Evolutionary conservation across 139 green algal species (phyloP), one percentile per base, ranked within the genome.

Genomic region (Spirogloea muscicola): DNA sequence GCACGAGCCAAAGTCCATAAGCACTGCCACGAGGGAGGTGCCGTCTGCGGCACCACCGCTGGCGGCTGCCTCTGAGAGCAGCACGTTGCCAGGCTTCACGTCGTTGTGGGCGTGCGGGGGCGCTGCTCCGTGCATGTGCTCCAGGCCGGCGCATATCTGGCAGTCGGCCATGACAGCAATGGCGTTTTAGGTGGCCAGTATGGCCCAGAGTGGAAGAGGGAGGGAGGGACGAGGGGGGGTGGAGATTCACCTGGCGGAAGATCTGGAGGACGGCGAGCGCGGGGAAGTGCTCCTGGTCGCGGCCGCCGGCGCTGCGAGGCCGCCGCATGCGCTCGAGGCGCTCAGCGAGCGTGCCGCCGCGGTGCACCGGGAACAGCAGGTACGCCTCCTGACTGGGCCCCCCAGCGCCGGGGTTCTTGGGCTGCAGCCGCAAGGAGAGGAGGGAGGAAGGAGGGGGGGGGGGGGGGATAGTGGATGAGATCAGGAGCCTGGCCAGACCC

Each of bases 31-130:
- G n/a, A 81, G 9, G 65, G 37, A 25, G 13, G 13, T 5, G 44
- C 43, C 37, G 65, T 38, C 18, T 16, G 29, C 58, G 58, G 18
- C 13, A 69, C 31, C 25, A 72, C 37, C 10, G n/a, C 29, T 21
- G 25, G 18, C 1, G 1, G 33, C 36, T 31, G 48, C 58, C 29
- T 9, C 16, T 67, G 33, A 13, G 29, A 67, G 25, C 58, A 6
- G 33, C 34, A 96, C 76, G 66, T 96, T 96, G 61, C 91, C 88
- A 0, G 91, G 91, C 82, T 96, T 96, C 27, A 96, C 79, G 78
- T 96, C 91, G 18, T 93, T 81, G 84, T 96, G 91, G 1, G 84
- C 84, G 27, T 88, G 66, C 16, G 81, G 36, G 2, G 85, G 88
- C 7, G 72, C 25, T 2, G 6, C 21, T 6, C 34, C 55, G 77